Evolutionary conservation across 106 monocot genomes (phyloP), one percentile per base, ranked within the genome.

Genomic region (Ottelia alismoides): DNA sequence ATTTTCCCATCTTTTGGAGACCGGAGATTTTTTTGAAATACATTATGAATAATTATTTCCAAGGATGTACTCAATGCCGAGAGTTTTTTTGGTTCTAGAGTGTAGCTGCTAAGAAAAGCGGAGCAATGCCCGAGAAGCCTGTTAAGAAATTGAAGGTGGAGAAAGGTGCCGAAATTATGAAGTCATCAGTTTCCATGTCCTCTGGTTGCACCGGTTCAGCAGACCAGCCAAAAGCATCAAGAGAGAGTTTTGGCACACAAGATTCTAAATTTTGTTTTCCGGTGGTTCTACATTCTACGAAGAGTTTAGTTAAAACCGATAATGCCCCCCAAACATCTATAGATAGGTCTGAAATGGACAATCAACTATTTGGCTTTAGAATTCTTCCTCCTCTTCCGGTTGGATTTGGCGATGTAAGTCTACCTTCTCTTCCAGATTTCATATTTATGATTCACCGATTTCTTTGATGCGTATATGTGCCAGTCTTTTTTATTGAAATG

Each of bases 341-440:
- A 30, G 74, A 82, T 70, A 78, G 74, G 58, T 84, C 71, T 58
- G 82, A 81, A 75, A 58, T 81, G 43, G 88, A 94, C 52, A 84
- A 88, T 31, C 81, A 71, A 31, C 74, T 81, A 40, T 73, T 80
- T 65, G 78, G 73, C 55, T 98, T 98, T 69, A 71, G 76, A 72
- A 56, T 98, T 57, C 76, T 98, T 74, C 71, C 89, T 57, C 89
- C 93, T 52, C 55, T 98, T 24, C 89, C 89, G 22, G 57, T 62
- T 49, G 89, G 68, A 56, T 56, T 98, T 63, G 58, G 76, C 40
- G 73, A 74, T 82, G 96, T 98, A 72, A 89, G 88, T 74, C 22
- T 21, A 11, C 22, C 57, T 46, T 20, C 46, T 32, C 28, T 32
- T 48, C 30, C 17, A n/a, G n/a, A n/a, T 57, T 25, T 47, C 28